Evolutionary conservation across 768 basidiomycete genomes (phyloP).

Genomic region (Lentinula sp.): DNA sequence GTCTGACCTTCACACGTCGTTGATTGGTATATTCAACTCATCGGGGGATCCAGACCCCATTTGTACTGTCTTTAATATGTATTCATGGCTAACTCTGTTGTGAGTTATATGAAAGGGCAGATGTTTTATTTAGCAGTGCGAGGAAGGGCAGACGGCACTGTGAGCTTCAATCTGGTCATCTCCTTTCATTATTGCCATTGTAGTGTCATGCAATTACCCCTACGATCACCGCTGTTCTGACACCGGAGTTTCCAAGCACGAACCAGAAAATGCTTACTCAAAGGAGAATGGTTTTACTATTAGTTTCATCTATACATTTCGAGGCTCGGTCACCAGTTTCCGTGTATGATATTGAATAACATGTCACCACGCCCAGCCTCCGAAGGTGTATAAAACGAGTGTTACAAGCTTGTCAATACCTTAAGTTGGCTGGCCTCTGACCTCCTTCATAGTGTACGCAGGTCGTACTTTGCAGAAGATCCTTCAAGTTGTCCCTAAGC

Average conservation of each 20-base stretch:
- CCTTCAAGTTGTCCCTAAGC: not conserved
- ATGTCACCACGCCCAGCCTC: not conserved
- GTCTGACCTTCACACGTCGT: slow-evolving; percentile 26
- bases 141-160: no score
- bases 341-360: not conserved
- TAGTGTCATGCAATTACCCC: no score
- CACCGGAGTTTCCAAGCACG: not conserved
- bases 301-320: not conserved
- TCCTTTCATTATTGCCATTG: no score
- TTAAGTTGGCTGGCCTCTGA: not conserved
- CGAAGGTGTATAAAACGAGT: not conserved
- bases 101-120: no score
- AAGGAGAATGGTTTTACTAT: not conserved
- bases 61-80: no score
- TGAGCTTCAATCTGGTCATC: no score
- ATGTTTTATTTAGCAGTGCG: no score
- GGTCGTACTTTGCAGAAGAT: not conserved
- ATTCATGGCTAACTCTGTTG: no score
- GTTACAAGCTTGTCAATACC: not conserved
- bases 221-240: no score
- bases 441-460: not conserved
- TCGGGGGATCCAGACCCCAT: no score
- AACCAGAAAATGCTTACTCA: not conserved
- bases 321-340: not conserved
- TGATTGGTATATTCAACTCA: slow-evolving; percentile 7